phyloP scores from a whole-genome alignment of 805 yeast species.

The Starmerella gropengiesseri region DNA sequence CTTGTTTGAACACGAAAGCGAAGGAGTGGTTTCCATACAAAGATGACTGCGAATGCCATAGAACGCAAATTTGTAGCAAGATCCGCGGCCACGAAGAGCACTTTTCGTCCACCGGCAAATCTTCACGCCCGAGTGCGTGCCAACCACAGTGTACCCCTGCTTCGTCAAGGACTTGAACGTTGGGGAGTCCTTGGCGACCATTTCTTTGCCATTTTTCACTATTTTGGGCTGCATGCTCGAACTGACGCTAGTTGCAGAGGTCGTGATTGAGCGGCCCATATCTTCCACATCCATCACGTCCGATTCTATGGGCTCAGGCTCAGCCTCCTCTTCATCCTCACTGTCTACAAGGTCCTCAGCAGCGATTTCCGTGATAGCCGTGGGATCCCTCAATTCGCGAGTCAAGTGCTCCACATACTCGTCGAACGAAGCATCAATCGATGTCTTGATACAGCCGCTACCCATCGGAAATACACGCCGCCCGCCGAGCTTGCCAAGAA shows the following conservation, averaged over 20 bases:
- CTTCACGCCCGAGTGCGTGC: constrained; percentile 90
- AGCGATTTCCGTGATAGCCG: constrained; percentile 43
- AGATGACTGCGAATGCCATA: constrained; percentile 84
- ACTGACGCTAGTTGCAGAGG: constrained; percentile 7
- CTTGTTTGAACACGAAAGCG: constrained; percentile 84
- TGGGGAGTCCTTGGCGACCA: constrained; percentile 85
- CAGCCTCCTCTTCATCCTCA: constrained; percentile 39
- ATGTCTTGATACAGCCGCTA: constrained; percentile 62
- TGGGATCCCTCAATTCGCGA: constrained; percentile 49
- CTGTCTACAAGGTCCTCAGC: constrained; percentile 47
- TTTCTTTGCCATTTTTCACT: constrained; percentile 40
- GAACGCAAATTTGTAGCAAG: constrained; percentile 85
- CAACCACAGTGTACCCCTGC: constrained; percentile 88
- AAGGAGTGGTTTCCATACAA: constrained; percentile 94
- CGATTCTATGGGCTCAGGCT: constrained; percentile 11
- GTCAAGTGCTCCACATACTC: constrained; percentile 60
- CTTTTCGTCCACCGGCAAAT: constrained; percentile 95
- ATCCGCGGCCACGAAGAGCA: constrained; percentile 86
- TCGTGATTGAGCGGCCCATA: constrained; percentile 50
- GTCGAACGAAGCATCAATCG: constrained; percentile 43
- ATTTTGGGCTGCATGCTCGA: constrained; percentile 8
- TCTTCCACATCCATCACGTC: constrained; percentile 76
- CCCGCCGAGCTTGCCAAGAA: constrained; percentile 75
- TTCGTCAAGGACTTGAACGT: constrained; percentile 79
- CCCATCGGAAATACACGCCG: constrained; percentile 77